These are phyloP conservation scores for Linum trigynum DNA, from an alignment of 345 rosid species.

Conservation along the genomic window DNA sequence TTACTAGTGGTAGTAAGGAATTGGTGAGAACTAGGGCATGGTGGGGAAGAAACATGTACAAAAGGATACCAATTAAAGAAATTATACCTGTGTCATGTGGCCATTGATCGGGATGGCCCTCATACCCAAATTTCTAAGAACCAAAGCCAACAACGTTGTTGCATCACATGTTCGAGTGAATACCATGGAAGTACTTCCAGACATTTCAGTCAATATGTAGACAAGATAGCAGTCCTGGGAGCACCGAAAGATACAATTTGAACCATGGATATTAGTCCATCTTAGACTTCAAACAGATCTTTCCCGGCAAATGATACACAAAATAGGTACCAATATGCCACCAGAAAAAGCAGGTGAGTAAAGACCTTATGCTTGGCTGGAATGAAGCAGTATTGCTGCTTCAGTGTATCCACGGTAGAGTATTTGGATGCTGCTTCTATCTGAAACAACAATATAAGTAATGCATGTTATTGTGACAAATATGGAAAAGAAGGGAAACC, in stretches of 20 bases:
- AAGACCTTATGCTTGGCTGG: conserved; percentile 82
- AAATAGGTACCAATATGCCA: background rate
- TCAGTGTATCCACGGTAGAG: conserved; percentile 84
- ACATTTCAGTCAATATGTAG: conserved; percentile 57
- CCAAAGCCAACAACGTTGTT: conserved; percentile 59
- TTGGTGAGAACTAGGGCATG: conserved; percentile 2
- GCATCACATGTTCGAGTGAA: conserved; percentile 91
- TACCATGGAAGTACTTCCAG: conserved; percentile 77
- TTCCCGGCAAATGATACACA: background rate
- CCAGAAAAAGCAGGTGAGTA: conserved; percentile 6
- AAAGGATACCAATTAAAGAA: background rate
- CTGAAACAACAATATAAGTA: conserved; percentile 28
- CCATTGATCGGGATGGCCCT: conserved; percentile 96
- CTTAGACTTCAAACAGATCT: background rate
- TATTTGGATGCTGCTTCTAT: conserved; percentile 91
- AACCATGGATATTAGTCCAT: background rate
- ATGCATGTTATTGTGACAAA: conserved; percentile 11
- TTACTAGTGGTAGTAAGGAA: background rate
- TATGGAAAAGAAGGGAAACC: background rate
- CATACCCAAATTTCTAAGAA: conserved; percentile 80
- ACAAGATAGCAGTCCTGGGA: conserved; percentile 91
- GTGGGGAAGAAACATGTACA: background rate
- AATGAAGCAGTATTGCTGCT: conserved; percentile 68
- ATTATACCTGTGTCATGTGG: conserved; percentile 78
- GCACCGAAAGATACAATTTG: conserved; percentile 5